Evolutionary conservation across 2,329 filamentous ascomycete species (phyloP).

Genomic region (Canariomyces notabilis): DNA sequence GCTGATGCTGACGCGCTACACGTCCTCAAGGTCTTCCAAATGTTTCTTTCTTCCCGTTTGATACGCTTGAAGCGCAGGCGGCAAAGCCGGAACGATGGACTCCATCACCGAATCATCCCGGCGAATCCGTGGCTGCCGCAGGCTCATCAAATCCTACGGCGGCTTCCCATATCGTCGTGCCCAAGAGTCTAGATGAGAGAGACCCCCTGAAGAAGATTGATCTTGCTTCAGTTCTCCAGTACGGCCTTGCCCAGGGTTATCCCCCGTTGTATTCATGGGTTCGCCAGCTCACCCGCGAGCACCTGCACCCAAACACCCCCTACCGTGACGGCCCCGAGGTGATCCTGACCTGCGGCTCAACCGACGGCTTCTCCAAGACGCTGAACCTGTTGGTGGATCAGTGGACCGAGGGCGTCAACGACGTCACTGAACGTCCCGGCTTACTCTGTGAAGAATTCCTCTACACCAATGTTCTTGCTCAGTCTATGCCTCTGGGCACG

Average conservation of each 20-base stretch:
- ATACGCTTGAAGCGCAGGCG: constrained; percentile 79
- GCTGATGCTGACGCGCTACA: not conserved
- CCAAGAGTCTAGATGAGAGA: constrained; percentile 56
- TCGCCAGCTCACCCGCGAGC: constrained; percentile 68
- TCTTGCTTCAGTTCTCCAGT: constrained; percentile 76
- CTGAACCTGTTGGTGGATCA: constrained; percentile 70
- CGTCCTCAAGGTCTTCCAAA: constrained; percentile 66
- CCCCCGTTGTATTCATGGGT: constrained; percentile 73
- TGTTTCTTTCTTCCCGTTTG: constrained; percentile 78
- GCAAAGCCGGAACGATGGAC: constrained; percentile 70
- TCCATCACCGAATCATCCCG: constrained; percentile 60
- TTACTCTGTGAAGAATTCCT: constrained; percentile 75
- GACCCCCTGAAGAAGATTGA: constrained; percentile 70
- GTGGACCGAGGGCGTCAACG: constrained; percentile 66
- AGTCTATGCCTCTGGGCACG: constrained; percentile 61
- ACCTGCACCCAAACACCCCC: constrained; percentile 75
- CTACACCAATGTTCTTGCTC: constrained; percentile 71
- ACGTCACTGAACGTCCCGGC: constrained; percentile 65
- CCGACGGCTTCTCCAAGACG: constrained; percentile 78
- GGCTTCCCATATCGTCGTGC: constrained; percentile 60
- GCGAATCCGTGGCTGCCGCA: constrained; percentile 21
- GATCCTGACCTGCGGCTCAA: constrained; percentile 73
- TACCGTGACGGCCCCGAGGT: constrained; percentile 74
- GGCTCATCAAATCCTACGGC: constrained; percentile 26
- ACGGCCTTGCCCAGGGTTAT: constrained; percentile 77